These are phyloP conservation scores for Podila minutissima DNA, from an alignment of 192 early-diverging fungal genomes.

Conservation along the genomic window DNA sequence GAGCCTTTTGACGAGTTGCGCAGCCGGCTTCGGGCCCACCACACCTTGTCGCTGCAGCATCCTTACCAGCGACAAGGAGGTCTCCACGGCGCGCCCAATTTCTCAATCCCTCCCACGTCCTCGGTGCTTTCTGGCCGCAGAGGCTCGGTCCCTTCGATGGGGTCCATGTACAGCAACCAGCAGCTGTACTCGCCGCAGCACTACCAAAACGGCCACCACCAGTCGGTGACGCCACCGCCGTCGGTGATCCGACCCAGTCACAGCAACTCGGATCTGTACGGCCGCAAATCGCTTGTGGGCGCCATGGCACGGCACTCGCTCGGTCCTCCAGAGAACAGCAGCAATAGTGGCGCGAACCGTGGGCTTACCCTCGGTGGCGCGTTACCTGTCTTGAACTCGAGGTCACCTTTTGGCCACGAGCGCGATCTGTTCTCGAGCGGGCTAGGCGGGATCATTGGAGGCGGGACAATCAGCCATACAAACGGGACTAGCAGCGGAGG, in stretches of 20 bases:
- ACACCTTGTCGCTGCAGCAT: constrained; percentile 1
- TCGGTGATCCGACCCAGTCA: constrained; percentile 32
- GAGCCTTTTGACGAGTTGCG: constrained; percentile 41
- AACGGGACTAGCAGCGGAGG: constrained; percentile 4
- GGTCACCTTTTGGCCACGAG: constrained; percentile 14
- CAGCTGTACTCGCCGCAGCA: constrained; percentile 21
- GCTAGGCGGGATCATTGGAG: constrained; percentile 44
- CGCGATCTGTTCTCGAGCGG: constrained; percentile 47
- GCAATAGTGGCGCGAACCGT: background rate
- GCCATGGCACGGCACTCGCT: constrained; percentile 35
- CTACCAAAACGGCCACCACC: constrained; percentile 2
- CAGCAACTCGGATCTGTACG: constrained; percentile 46
- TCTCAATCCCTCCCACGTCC: background rate
- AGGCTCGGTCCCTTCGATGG: constrained; percentile 48
- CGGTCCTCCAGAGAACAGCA: constrained; percentile 10
- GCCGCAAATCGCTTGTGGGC: constrained; percentile 35
- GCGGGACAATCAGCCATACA: constrained; percentile 42
- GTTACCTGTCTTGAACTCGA: background rate
- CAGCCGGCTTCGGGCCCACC: constrained; percentile 23
- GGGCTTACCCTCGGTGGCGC: constrained; percentile 6
- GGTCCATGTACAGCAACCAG: constrained; percentile 49
- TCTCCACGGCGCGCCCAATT: constrained; percentile 1
- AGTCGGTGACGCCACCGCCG: constrained; percentile 20
- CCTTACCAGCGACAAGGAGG: background rate
- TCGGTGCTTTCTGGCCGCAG: constrained; percentile 21